A percentile compares a stretch with the other conserved stretches of the same genome.
Conservation (phyloP, 805 yeast genomes). For the Nakazawaea laoshanensis region DNA sequence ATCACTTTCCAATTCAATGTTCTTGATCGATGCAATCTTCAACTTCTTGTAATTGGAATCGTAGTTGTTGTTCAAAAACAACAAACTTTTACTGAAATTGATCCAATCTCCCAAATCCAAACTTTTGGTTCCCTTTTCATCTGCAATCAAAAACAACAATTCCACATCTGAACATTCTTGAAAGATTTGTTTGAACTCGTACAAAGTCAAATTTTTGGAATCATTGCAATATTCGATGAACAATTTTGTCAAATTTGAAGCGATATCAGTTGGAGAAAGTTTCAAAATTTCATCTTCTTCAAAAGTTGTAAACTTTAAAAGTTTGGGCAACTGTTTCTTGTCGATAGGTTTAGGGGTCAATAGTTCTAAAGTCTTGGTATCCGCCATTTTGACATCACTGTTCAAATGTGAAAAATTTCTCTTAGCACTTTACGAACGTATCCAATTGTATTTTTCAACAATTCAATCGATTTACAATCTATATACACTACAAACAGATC, state of each 20-base stretch:
- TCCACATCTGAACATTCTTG: slow-evolving; percentile 22
- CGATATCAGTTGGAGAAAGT: slow-evolving; percentile 2
- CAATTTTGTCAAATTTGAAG: slow-evolving; percentile 9
- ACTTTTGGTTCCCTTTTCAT: slow-evolving; percentile 60
- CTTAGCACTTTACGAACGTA: no score
- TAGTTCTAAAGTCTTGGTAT: slow-evolving; percentile 1
- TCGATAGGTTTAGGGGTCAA: slow-evolving; percentile 7
- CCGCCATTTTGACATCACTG: slow-evolving; percentile 3
- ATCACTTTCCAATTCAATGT: slow-evolving; percentile 15
- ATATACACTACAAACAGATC: no score
- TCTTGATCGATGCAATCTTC: slow-evolving; percentile 7
- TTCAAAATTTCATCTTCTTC: slow-evolving; percentile 10
- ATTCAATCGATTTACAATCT: no score
- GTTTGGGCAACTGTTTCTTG: slow-evolving; percentile 7
- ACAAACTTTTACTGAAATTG: slow-evolving; percentile 48
- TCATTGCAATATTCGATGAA: slow-evolving; percentile 8
- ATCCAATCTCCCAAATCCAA: slow-evolving; percentile 66
- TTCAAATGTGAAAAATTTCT: no score
- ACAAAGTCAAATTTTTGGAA: slow-evolving; percentile 4
- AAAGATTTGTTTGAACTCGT: slow-evolving; percentile 5
- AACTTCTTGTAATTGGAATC: slow-evolving; percentile 8
- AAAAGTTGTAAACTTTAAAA: slow-evolving; percentile 9
- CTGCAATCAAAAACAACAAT: slow-evolving; percentile 75
- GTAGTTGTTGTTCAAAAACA: slow-evolving; percentile 35
- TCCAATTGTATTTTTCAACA: no score